Evolutionary conservation across 768 basidiomycete genomes (phyloP).

Genomic region (Cantharellus anzutake): DNA sequence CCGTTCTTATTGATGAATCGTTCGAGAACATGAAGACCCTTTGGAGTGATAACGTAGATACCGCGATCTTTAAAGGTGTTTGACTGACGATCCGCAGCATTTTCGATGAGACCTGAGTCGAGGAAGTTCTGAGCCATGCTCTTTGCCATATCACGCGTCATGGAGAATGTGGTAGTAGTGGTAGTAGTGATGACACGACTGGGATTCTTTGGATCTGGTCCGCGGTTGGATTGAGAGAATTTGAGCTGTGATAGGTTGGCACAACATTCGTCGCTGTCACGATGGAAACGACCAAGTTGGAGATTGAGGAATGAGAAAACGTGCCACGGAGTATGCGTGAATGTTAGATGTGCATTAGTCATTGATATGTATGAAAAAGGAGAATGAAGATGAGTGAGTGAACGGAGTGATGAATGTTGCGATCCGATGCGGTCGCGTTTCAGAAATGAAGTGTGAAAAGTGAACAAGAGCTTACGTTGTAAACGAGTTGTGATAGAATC

Average conservation of each 20-base stretch:
- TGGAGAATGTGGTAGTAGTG: constrained; percentile 97
- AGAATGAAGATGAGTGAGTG: neutral
- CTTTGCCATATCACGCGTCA: constrained; percentile 99
- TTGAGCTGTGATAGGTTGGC: constrained; percentile 87
- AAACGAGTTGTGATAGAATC: constrained; percentile 85
- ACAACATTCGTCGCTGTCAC: constrained; percentile 74
- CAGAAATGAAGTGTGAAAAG: neutral
- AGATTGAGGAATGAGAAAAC: constrained; percentile 3
- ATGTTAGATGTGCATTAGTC: neutral
- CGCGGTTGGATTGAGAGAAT: constrained; percentile 97
- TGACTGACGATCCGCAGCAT: constrained; percentile 75
- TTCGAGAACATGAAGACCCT: constrained; percentile 95
- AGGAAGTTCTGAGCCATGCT: constrained; percentile 99
- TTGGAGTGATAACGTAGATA: constrained; percentile 87
- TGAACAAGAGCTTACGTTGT: constrained; percentile 49
- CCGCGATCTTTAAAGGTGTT: constrained; percentile 96
- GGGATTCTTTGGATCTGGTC: constrained; percentile 95
- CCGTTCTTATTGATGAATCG: constrained; percentile 99
- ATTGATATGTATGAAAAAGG: neutral
- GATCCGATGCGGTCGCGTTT: neutral
- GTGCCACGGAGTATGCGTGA: neutral
- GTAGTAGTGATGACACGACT: constrained; percentile 97
- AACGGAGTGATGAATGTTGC: neutral
- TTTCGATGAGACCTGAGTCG: constrained; percentile 96
- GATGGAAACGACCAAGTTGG: neutral